Evolutionary conservation across 371 early-diverging fungal species (phyloP), one percentile per base, ranked within the genome.

Genomic region (Mucor saturninus): DNA sequence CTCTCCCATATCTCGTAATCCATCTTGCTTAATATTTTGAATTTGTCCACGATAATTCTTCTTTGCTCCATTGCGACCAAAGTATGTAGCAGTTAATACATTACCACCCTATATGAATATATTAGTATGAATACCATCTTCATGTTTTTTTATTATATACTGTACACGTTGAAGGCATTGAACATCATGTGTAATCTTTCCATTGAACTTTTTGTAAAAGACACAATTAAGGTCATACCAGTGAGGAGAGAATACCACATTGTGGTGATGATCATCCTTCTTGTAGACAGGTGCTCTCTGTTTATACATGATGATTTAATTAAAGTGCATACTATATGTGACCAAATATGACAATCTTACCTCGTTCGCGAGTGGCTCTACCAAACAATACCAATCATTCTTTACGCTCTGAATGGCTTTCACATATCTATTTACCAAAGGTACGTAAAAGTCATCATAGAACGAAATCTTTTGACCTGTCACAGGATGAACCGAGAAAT

Each of bases 291-390:
- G 92, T 38, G 92, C 83, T 67, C 80, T 83, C 74, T 81, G 69
- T 42, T 30, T 50, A 29, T 50, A 13, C 8, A 26, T 26, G 4
- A 43, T n/a, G 2, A 28, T 26, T 45, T 45, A 4, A 7, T 28
- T 26, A 48, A 11, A 3, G 6, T 48, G 10, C 30, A 30, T 50
- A 30, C 28, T 29, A 30, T 30, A 49, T 10, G 11, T 31, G 13
- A 28, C 7, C 5, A 48, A 28, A 48, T 7, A 21, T 26, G 29
- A 9, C 28, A 30, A 10, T 4, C 29, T 62, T 69, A 75, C 80
- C 63, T 90, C 90, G 61, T 91, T 90, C 4, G 93, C 91, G 21
- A 92, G 67, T 0, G 94, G 94, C 63, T 91, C 94, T 6, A 92
- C 87, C 62, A 91, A 86, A 59, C 91, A 74, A 52, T 88, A 76